Evolutionary conservation across 1,139 yeast genomes (phyloP), one percentile per base, ranked within the genome.

Genomic region (Geotrichum fermentans): DNA sequence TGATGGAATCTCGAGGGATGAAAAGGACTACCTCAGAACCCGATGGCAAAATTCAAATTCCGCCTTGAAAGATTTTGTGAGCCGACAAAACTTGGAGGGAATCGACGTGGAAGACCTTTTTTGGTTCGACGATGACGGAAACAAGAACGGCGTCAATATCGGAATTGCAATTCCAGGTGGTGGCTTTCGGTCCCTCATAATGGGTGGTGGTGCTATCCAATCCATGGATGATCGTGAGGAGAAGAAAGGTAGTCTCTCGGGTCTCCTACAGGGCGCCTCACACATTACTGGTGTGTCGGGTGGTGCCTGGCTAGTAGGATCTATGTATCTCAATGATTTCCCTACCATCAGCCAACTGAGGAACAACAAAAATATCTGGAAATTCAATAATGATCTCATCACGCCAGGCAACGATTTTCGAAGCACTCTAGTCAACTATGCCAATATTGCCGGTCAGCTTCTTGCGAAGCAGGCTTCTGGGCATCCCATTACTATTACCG

Each of bases 231-330:
- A 76, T 56, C 71, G 95, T 58, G 79, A 78, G 43, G 72, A 79
- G 2, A 77, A 73, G 1, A 67, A 71, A 49, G 94, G 92, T n/a
- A 57, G 59, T 35, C 66, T 88, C 45, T 95, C 95, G 29, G 95
- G 96, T 1, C 69, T 88, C 48, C 70, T 84, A 43, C 87, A 89
- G 59, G 71, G 83, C 1, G 64, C 92, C 0, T 80, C 94, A 1
- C 88, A 87, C 63, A 61, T 88, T 42, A 74, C 83, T 0, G 96
- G 95, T 35, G 72, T 84, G 39, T 82, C 89, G 0, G 95, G 95
- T 40, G 95, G 96, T 47, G 79, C 80, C 53, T 88, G 96, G 96
- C 72, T 88, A 48, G 79, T 87, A 13, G 89, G 94, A 2, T 76
- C 95, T 11, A 66, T 89, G 47, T 85, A 81, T 14, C 73, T 80